phyloP scores from a whole-genome alignment of 352 stramenopile genomes.

The Phytophthora pistaciae region DNA sequence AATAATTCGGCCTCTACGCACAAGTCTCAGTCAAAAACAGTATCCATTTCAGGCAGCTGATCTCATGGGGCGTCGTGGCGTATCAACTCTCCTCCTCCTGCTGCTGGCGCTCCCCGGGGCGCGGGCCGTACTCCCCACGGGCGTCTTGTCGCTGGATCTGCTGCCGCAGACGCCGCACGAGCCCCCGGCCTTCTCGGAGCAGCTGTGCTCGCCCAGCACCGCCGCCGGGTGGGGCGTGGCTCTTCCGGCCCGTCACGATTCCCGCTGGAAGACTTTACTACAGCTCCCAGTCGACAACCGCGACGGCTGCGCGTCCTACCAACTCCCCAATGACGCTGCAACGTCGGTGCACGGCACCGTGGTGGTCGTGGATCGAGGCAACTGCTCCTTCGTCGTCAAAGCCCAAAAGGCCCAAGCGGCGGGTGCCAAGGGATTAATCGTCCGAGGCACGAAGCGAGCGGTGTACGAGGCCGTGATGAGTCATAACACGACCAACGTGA shows the following conservation, averaged over 20 bases:
- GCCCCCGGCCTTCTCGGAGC: slow-evolving; percentile 46
- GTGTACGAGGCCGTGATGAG: slow-evolving; percentile 66
- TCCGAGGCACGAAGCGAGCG: slow-evolving; percentile 65
- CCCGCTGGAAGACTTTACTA: slow-evolving; percentile 60
- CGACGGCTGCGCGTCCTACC: slow-evolving; percentile 55
- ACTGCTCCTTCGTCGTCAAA: slow-evolving; percentile 82
- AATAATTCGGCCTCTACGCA: neutral
- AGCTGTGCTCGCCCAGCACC: slow-evolving; percentile 64
- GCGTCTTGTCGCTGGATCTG: slow-evolving; percentile 51
- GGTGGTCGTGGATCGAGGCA: slow-evolving; percentile 76
- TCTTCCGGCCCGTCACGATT: slow-evolving; percentile 56
- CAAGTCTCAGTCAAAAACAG: slow-evolving; percentile 6
- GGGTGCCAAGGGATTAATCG: slow-evolving; percentile 62
- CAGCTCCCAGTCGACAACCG: slow-evolving; percentile 45
- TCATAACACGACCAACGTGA: slow-evolving; percentile 50
- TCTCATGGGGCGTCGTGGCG: neutral
- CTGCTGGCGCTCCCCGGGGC: slow-evolving; percentile 31
- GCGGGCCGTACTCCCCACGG: slow-evolving; percentile 52
- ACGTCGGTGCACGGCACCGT: slow-evolving; percentile 37
- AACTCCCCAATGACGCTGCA: slow-evolving; percentile 1
- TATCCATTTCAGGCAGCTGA: slow-evolving; percentile 4
- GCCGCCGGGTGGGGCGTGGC: slow-evolving; percentile 64
- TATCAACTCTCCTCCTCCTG: slow-evolving; percentile 10
- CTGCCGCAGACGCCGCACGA: slow-evolving; percentile 22
- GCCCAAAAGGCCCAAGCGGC: slow-evolving; percentile 58